A percentile compares a stretch with the other conserved stretches of the same genome.
These are phyloP conservation scores for Nicotiana rustica DNA, from an alignment of 305 asterid species.

Conservation along the genomic window DNA sequence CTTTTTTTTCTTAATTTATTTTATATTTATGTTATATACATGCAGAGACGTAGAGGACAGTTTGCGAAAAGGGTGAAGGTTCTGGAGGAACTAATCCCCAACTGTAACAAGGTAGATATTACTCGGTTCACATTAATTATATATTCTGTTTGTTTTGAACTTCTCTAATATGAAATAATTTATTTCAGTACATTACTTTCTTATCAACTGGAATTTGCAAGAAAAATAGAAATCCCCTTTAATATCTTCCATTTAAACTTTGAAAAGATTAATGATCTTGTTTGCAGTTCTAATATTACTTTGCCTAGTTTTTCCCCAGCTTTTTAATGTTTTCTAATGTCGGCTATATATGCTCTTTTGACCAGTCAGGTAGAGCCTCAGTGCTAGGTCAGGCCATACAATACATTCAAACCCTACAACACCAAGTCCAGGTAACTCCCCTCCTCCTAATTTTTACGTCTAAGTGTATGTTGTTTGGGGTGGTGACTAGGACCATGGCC, in stretches of 20 bases:
- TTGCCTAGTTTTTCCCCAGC: not conserved
- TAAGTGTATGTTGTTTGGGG: not conserved
- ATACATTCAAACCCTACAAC: constrained; percentile 22
- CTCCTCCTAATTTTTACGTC: not conserved
- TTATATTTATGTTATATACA: not conserved
- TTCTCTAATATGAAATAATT: not conserved
- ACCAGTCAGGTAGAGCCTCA: constrained; percentile 23
- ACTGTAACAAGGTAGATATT: constrained; percentile 32
- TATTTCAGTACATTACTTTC: not conserved
- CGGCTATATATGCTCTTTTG: not conserved
- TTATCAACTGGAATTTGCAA: not conserved
- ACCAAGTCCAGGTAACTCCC: constrained; percentile 16
- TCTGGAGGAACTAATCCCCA: constrained; percentile 24
- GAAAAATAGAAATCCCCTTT: not conserved
- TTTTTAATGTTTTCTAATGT: not conserved
- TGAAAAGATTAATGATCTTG: too few species aligned
- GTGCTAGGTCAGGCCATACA: constrained; percentile 24
- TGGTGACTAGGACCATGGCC: not conserved
- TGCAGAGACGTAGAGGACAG: not conserved
- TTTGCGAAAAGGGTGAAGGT: constrained; percentile 22
- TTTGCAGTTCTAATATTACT: not conserved
- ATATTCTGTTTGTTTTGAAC: not conserved
- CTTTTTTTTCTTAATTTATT: not conserved
- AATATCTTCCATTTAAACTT: not conserved
- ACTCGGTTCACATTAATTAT: not conserved